Evolutionary conservation across 1,284 basidiomycete genomes (phyloP), one percentile per base, ranked within the genome.

Genomic region (Lentinus polychrous): DNA sequence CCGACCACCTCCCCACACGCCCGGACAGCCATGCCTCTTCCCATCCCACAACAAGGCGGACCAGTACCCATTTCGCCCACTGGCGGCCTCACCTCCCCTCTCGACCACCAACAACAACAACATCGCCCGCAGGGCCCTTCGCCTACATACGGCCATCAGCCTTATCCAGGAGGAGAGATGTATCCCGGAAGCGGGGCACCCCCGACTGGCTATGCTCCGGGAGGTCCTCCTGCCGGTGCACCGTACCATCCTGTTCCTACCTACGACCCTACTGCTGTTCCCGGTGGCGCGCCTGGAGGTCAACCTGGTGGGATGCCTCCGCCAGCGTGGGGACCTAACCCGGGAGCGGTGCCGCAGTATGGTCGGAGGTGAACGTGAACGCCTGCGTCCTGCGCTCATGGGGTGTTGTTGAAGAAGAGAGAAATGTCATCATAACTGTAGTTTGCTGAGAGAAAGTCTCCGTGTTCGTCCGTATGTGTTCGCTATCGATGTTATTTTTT

Each of bases 1-100:
- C 46, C 46, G 17, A n/a, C 47, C 2, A 49, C 47, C n/a, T 49
- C 47, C 7, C 47, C 47, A 10, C 47, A 49, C 32, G 37, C 47
- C 8, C 47, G 47, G 8, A 36, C 32, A 10, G 7, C 40, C 6
- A 49, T 49, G 47, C 47, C 47, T 14, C 33, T 49, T 14, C 47
- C 47, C 10, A 49, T 49, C 40, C 47, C 47, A 14, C 40, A 34
- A 22, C 11, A 24, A 12, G 45, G 45, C 11, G 47, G 24, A 10
- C 27, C 46, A 14, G 39, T 37, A 20, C 24, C 39, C 20, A 49
- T 49, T 17, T 49, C 47, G 3, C 47, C 47, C 14, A 49, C 47
- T n/a, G 35, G 37, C 22, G 23, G 41, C 14, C 15, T 49, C 5
- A 10, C 40, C 6, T 32, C 23, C 15, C 46, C 46, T n/a, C 34